Percentiles rank a stretch among this genome's conserved stretches.
phyloP scores from a whole-genome alignment of 768 basidiomycete genomes.

The Tricholoma bakamatsutake region DNA sequence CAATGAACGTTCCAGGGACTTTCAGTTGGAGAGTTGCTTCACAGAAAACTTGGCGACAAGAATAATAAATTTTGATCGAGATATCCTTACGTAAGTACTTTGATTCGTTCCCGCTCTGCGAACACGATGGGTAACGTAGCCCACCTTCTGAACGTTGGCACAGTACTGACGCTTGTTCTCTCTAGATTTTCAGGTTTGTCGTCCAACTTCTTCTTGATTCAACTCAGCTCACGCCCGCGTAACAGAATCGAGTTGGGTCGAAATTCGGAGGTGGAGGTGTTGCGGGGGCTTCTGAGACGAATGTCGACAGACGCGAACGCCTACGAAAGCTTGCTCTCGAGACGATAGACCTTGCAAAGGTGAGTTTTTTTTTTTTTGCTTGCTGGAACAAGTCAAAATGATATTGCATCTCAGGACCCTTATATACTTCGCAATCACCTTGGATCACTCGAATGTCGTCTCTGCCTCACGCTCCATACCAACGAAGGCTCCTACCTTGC shows the following conservation, averaged over 20 bases:
- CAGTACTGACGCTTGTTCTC: conserved; percentile 4
- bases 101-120: not conserved
- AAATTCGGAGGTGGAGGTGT: conserved; percentile 97
- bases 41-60: not conserved
- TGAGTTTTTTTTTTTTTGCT: conserved; percentile 26
- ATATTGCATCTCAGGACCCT: conserved; percentile 62
- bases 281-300: conserved; percentile 90
- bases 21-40: not conserved
- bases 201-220: not conserved
- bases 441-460: conserved; percentile 95
- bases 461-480: conserved; percentile 97
- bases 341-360: conserved; percentile 97
- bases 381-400: conserved; percentile 5
- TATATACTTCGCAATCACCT: conserved; percentile 99
- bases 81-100: conserved; percentile 18
- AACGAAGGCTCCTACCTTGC: conserved; percentile 99
- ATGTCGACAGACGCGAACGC: conserved; percentile 92
- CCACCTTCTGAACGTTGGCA: not conserved
- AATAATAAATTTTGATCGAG: conserved; percentile 1
- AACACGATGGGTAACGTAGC: conserved; percentile 30
- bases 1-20: not conserved
- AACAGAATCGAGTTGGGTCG: conserved; percentile 90
- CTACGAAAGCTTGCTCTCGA: conserved; percentile 92
- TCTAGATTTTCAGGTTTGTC: conserved; percentile 64
- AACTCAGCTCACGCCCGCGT: conserved; percentile 10